Evolutionary conservation across 2,329 filamentous ascomycete genomes (phyloP).

Genomic region (Fusarium tupiense): DNA sequence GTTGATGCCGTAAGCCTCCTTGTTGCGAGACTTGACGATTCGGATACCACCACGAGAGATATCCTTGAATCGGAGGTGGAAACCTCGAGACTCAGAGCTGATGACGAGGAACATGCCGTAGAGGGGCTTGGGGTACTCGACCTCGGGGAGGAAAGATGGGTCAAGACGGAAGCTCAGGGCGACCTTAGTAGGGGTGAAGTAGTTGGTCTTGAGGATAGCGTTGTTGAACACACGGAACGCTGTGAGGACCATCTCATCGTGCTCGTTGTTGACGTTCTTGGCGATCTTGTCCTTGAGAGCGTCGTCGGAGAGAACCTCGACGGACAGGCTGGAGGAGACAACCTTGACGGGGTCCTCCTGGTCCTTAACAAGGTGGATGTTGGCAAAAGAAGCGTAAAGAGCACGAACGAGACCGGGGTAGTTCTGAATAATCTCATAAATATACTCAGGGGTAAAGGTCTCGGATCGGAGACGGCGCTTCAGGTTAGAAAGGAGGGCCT

Average conservation of each 20-base stretch:
- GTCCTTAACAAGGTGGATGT: slow-evolving; percentile 74
- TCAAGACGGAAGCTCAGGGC: slow-evolving; percentile 96
- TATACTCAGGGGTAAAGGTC: slow-evolving; percentile 98
- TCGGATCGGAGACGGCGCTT: slow-evolving; percentile 95
- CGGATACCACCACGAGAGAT: slow-evolving; percentile 97
- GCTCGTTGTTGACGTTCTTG: slow-evolving; percentile 86
- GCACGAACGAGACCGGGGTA: slow-evolving; percentile 89
- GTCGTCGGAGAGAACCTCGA: slow-evolving; percentile 78
- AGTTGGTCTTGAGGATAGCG: slow-evolving; percentile 95
- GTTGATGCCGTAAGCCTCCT: slow-evolving; percentile 96
- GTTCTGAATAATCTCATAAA: slow-evolving; percentile 93
- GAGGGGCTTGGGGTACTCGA: slow-evolving; percentile 92
- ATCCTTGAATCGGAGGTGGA: slow-evolving; percentile 97
- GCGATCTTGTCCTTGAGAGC: slow-evolving; percentile 81
- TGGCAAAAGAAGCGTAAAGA: slow-evolving; percentile 92
- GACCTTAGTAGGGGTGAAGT: slow-evolving; percentile 96
- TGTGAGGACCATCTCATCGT: slow-evolving; percentile 98
- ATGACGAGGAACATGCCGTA: slow-evolving; percentile 99
- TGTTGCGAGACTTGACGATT: slow-evolving; percentile 97
- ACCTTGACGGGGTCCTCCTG: slow-evolving; percentile 61
- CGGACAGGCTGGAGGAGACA: slow-evolving; percentile 64
- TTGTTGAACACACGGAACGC: slow-evolving; percentile 97
- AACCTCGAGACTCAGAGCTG: slow-evolving; percentile 94
- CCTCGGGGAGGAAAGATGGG: slow-evolving; percentile 84
- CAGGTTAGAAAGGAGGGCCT: slow-evolving; percentile 88